phyloP scores from a whole-genome alignment of 768 basidiomycete genomes.

The Rhodosporidiobolus sp. region DNA sequence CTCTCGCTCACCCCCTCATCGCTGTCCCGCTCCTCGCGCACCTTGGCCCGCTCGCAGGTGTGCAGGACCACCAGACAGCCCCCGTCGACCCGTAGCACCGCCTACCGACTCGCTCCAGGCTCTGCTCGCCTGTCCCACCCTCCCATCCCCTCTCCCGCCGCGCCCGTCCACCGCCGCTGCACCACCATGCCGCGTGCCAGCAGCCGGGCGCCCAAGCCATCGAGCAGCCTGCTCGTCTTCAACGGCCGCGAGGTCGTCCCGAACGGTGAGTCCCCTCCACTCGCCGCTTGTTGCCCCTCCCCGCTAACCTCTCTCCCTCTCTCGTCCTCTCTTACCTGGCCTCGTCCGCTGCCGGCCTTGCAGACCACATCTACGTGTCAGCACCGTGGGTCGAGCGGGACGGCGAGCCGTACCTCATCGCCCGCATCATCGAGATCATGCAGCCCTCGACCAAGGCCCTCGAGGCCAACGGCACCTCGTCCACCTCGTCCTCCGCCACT shows the following conservation, averaged over 20 bases:
- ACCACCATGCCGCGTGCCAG: conserved; percentile 10
- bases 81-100: no score
- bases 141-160: not conserved
- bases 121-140: not conserved
- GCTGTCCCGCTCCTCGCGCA: not conserved
- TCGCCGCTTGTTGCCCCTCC: not conserved
- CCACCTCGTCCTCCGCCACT: not conserved
- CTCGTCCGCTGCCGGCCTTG: not conserved
- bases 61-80: no score
- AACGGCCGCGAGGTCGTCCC: conserved; percentile 5
- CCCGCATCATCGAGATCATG: conserved; percentile 94
- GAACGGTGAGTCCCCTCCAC: conserved; percentile 27
- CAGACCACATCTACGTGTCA: conserved; percentile 96
- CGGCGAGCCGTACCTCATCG: conserved; percentile 87
- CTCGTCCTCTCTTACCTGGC: not conserved
- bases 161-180: not conserved
- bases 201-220: not conserved
- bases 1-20: not conserved
- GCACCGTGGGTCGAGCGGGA: conserved; percentile 88
- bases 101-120: not conserved
- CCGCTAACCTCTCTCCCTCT: not conserved
- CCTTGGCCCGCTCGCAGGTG: not conserved
- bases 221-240: conserved; percentile 17
- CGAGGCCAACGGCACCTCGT: conserved; percentile 3
- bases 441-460: conserved; percentile 55